A percentile compares a stretch with the other conserved stretches of the same genome.
phyloP scores from a whole-genome alignment of 2,329 filamentous ascomycete species.

The Paradendryphiella salina region DNA sequence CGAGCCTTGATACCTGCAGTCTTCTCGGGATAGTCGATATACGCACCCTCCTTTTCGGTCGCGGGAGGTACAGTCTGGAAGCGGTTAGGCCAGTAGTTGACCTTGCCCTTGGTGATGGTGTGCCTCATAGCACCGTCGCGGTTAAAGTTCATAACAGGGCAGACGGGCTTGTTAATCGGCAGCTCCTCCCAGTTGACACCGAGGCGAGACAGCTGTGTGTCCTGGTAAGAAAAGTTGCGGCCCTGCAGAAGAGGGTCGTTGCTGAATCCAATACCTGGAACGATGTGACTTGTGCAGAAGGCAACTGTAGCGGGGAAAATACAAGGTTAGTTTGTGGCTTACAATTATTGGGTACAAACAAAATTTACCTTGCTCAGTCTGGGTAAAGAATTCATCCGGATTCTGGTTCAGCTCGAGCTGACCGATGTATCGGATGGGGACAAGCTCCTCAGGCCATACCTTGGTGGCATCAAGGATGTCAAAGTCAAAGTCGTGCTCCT shows the following conservation, averaged over 20 bases:
- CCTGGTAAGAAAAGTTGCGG: conserved; percentile 69
- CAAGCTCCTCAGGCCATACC: conserved; percentile 77
- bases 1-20: conserved; percentile 71
- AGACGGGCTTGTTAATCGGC: conserved; percentile 75
- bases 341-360: too few species aligned
- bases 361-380: conserved; percentile 67
- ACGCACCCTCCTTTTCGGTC: conserved; percentile 64
- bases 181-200: conserved; percentile 77
- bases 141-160: conserved; percentile 75
- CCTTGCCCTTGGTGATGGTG: conserved; percentile 70
- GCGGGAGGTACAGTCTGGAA: conserved; percentile 67
- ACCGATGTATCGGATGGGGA: conserved; percentile 77
- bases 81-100: conserved; percentile 82
- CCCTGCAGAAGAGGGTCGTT: conserved; percentile 76
- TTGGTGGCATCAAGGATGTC: conserved; percentile 86
- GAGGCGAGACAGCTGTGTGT: conserved; percentile 70
- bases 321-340: too few species aligned
- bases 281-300: conserved; percentile 78
- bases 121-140: conserved; percentile 75
- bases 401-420: conserved; percentile 79
- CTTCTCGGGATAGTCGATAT: conserved; percentile 68
- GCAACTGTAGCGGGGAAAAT: conserved; percentile 53
- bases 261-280: conserved; percentile 76
- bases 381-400: conserved; percentile 77
- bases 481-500: conserved; percentile 78